phyloP scores from a whole-genome alignment of 495 filamentous ascomycete species.

The Lepidopterella palustris region DNA sequence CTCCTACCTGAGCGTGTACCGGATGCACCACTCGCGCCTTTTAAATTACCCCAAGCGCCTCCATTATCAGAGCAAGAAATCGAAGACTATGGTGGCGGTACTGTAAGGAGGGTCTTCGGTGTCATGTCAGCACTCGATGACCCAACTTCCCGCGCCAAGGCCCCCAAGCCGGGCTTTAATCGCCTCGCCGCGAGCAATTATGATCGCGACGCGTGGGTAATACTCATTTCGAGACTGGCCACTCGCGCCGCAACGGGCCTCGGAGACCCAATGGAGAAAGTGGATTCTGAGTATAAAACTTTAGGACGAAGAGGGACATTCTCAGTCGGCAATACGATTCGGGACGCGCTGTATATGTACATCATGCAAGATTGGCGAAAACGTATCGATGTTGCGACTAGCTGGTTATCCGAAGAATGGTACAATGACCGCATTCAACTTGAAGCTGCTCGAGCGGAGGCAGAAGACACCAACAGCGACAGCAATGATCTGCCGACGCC shows the following conservation, averaged over 20 bases:
- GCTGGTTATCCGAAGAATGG: slow-evolving; percentile 97
- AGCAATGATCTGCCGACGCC: slow-evolving; percentile 38
- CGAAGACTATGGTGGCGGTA: slow-evolving; percentile 57
- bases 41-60: slow-evolving; percentile 72
- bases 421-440: slow-evolving; percentile 75
- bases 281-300: slow-evolving; percentile 44
- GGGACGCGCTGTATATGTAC: slow-evolving; percentile 73
- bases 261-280: slow-evolving; percentile 42
- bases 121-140: slow-evolving; percentile 67
- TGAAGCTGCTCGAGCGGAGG: background rate
- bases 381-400: slow-evolving; percentile 77
- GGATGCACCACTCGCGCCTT: slow-evolving; percentile 58
- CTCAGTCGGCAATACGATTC: slow-evolving; percentile 58
- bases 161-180: slow-evolving; percentile 58
- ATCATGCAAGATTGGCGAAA: slow-evolving; percentile 84
- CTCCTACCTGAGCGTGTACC: slow-evolving; percentile 39
- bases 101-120: slow-evolving; percentile 68
- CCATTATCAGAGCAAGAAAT: slow-evolving; percentile 62
- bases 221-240: slow-evolving; percentile 75
- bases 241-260: slow-evolving; percentile 69
- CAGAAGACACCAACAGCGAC: slow-evolving; percentile 9
- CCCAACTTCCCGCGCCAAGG: slow-evolving; percentile 45
- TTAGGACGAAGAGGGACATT: slow-evolving; percentile 13
- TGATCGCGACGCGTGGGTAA: slow-evolving; percentile 87
- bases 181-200: slow-evolving; percentile 77